These are phyloP conservation scores for Pistacia integerrima DNA, from an alignment of 345 rosid genomes.

Conservation along the genomic window DNA sequence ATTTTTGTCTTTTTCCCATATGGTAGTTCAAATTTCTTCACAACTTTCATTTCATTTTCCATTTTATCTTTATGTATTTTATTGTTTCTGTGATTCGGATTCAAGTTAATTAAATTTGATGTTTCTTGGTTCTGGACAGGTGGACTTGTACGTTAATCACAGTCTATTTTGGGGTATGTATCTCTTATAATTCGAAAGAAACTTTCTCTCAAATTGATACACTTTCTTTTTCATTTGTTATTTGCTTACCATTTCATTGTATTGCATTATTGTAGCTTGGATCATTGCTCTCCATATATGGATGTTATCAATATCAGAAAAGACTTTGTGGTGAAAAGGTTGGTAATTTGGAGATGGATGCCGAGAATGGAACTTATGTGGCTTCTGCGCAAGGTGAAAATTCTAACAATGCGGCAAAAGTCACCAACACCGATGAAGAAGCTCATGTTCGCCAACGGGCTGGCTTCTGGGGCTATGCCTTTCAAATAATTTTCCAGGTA, in stretches of 20 bases:
- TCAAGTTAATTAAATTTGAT: not conserved
- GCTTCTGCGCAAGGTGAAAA: slow-evolving; percentile 23
- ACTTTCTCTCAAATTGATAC: not conserved
- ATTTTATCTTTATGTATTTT: no score
- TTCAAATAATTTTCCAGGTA: slow-evolving; percentile 95
- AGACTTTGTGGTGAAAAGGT: slow-evolving; percentile 65
- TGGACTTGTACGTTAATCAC: slow-evolving; percentile 85
- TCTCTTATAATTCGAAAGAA: slow-evolving; percentile 12
- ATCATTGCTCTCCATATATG: slow-evolving; percentile 62
- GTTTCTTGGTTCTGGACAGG: slow-evolving; percentile 51
- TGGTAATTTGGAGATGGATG: slow-evolving; percentile 66
- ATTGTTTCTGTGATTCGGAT: not conserved
- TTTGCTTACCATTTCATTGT: not conserved
- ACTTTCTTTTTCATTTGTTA: not conserved
- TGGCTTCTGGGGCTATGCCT: slow-evolving; percentile 57
- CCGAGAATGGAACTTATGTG: slow-evolving; percentile 53
- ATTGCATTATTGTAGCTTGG: slow-evolving; percentile 59
- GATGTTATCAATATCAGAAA: slow-evolving; percentile 72
- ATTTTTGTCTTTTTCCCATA: not conserved
- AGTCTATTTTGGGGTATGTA: slow-evolving; percentile 79
- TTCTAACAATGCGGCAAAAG: slow-evolving; percentile 36
- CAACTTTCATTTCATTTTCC: no score
- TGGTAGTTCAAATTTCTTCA: no score
- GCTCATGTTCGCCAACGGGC: slow-evolving; percentile 50
- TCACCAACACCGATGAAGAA: slow-evolving; percentile 24